Evolutionary conservation across 768 basidiomycete species (phyloP).

Genomic region (Mycena alexandri): DNA sequence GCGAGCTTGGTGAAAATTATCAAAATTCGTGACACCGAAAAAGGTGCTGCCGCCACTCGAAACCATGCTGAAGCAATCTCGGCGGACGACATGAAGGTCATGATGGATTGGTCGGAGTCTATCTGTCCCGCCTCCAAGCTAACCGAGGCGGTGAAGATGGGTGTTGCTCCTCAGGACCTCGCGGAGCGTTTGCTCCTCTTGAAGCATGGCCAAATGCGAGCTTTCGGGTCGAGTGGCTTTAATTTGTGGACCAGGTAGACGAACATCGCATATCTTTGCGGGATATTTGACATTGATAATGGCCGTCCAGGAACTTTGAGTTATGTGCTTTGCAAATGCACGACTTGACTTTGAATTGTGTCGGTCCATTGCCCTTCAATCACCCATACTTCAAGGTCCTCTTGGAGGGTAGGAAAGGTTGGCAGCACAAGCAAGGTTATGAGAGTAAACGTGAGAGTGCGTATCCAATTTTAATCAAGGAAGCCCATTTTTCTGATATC

Average conservation of each 20-base stretch:
- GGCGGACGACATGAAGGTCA: conserved; percentile 44
- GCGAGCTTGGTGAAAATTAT: conserved; percentile 41
- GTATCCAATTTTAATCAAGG: conserved; percentile 8
- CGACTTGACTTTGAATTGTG: conserved; percentile 39
- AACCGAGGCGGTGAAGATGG: not conserved
- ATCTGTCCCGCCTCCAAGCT: conserved; percentile 33
- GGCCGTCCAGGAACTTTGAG: conserved; percentile 48
- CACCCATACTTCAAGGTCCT: conserved; percentile 38
- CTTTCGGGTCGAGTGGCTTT: conserved; percentile 43
- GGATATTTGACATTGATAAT: too few relatives aligned
- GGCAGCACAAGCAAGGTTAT: conserved; percentile 44
- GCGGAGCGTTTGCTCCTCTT: conserved; percentile 27
- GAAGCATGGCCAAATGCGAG: conserved; percentile 46
- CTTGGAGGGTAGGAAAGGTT: conserved; percentile 45
- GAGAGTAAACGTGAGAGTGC: conserved; percentile 37
- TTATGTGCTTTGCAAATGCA: conserved; percentile 39
- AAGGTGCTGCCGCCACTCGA: conserved; percentile 40
- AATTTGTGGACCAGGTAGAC: conserved; percentile 16
- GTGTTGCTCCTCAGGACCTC: conserved; percentile 10
- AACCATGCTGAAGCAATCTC: conserved; percentile 49
- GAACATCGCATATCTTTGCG: too few relatives aligned
- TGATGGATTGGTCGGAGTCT: conserved; percentile 45
- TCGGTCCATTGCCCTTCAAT: conserved; percentile 37
- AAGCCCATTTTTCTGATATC: not conserved
- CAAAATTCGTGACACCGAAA: conserved; percentile 37